A percentile compares a stretch with the other conserved stretches of the same genome.
These are phyloP conservation scores for Lepidium campestre DNA, from an alignment of 441 rosid genomes.

Conservation along the genomic window DNA sequence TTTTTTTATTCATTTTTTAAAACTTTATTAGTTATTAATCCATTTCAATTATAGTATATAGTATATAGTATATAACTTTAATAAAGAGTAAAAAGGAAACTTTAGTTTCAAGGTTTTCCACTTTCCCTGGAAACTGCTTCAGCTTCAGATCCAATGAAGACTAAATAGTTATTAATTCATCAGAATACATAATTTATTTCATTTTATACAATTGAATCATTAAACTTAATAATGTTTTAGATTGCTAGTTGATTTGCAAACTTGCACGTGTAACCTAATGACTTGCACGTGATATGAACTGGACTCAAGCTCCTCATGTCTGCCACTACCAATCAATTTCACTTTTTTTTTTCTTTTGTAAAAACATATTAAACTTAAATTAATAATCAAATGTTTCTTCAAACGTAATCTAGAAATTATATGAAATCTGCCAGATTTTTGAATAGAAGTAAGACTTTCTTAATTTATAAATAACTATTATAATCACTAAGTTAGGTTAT, in stretches of 20 bases:
- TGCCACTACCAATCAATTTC: conserved; percentile 21
- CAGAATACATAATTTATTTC: not conserved
- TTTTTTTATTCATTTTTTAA: not conserved
- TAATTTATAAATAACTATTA: not conserved
- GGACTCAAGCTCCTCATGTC: conserved; percentile 15
- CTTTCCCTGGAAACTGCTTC: conserved; percentile 29
- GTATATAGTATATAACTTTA: conserved; percentile 10
- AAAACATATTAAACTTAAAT: not conserved
- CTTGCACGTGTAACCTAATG: conserved; percentile 13
- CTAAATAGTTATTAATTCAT: not conserved
- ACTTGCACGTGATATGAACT: conserved; percentile 22
- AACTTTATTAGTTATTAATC: conserved; percentile 6
- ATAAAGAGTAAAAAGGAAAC: conserved; percentile 17
- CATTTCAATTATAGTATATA: not conserved
- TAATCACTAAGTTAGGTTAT: not conserved
- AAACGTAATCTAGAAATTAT: not conserved
- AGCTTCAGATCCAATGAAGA: conserved; percentile 32
- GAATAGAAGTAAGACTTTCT: not conserved
- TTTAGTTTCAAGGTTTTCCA: conserved; percentile 24
- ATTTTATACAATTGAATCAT: not conserved
- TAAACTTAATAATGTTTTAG: not conserved
- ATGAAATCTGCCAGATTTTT: not conserved
- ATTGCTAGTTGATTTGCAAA: not conserved
- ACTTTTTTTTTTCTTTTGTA: not conserved
- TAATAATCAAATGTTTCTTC: not conserved